A percentile compares a stretch with the other conserved stretches of the same genome.
Evolutionary conservation across 2,329 filamentous ascomycete genomes (phyloP).

Genomic region (Clonostachys byssicola): DNA sequence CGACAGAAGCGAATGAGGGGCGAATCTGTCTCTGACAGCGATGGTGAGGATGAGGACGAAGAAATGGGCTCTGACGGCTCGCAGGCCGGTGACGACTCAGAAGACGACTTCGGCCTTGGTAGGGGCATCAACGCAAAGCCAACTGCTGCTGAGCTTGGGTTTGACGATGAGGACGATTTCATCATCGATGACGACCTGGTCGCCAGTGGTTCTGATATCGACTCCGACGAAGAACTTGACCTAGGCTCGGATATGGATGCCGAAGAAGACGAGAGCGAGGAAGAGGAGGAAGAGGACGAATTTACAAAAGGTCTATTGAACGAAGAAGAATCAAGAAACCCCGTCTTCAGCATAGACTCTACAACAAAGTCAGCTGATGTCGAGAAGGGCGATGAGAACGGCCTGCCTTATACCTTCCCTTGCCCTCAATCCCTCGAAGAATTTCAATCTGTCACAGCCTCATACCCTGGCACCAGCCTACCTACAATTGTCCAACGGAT

Average conservation of each 20-base stretch:
- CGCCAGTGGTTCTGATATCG: constrained; percentile 70
- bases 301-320: constrained; percentile 67
- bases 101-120: constrained; percentile 57
- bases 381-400: constrained; percentile 41
- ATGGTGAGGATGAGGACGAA: constrained; percentile 42
- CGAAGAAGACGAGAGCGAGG: constrained; percentile 37
- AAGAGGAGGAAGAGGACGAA: constrained; percentile 47
- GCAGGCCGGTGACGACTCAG: constrained; percentile 26
- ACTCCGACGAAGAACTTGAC: constrained; percentile 25
- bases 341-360: constrained; percentile 43
- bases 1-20: constrained; percentile 84
- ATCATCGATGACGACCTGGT: constrained; percentile 84
- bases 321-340: constrained; percentile 49
- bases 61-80: constrained; percentile 36
- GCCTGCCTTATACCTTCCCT: constrained; percentile 77
- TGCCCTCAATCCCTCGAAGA: constrained; percentile 79
- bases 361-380: constrained; percentile 26
- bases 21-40: constrained; percentile 64
- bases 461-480: constrained; percentile 59
- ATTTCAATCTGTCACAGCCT: constrained; percentile 62
- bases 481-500: constrained; percentile 84
- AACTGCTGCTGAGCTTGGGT: constrained; percentile 60
- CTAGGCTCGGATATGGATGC: constrained; percentile 49
- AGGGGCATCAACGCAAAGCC: constrained; percentile 51
- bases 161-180: constrained; percentile 95